Evolutionary conservation across 306 rosid genomes (phyloP), one percentile per base, ranked within the genome.

Genomic region (Citrullus mucosospermus): DNA sequence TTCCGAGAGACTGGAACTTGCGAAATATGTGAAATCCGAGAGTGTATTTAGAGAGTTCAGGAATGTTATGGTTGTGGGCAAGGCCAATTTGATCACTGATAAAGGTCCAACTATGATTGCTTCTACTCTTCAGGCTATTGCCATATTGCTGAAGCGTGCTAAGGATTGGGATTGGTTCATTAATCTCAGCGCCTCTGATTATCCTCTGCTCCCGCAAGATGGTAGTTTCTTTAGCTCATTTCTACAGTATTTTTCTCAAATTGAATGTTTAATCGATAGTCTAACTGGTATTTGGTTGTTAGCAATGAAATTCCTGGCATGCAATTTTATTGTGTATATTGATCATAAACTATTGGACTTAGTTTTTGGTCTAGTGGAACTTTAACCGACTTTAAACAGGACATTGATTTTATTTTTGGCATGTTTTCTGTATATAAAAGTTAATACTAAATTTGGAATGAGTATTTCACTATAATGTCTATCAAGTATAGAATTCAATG

Each of bases 111-210:
- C 96, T 6, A 84, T 83, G 93, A 83, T 85, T 51, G 97, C 97
- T 78, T 81, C 85, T 58, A 88, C 96, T 3, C 97, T 95, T 28
- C 96, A 95, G 41, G 88, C 87, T 22, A 80, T 91, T 83, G 93
- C 97, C 0, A 80, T 92, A 70, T 80, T 92, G 84, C 90, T 95
- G 51, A 91, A 90, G 83, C 70, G 68, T 60, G 89, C 83, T 1
- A 59, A 67, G 38, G 92, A 95, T 36, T 95, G 97, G 97, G 97
- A 95, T 66, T 92, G 98, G 97, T 95, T 95, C 76, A 82, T 95
- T 78, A 92, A 91, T 81, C 97, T 95, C 16, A 84, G 97, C 74
- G 90, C 96, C 3, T 87, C 96, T 75, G 99, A 95, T 91, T 95
- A 95, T 80, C 99, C 99, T 75, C 99, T 95, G 22, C 41, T 91